Evolutionary conservation across 305 asterid species (phyloP), one percentile per base, ranked within the genome.

Genomic region (Ilex paraguariensis): DNA sequence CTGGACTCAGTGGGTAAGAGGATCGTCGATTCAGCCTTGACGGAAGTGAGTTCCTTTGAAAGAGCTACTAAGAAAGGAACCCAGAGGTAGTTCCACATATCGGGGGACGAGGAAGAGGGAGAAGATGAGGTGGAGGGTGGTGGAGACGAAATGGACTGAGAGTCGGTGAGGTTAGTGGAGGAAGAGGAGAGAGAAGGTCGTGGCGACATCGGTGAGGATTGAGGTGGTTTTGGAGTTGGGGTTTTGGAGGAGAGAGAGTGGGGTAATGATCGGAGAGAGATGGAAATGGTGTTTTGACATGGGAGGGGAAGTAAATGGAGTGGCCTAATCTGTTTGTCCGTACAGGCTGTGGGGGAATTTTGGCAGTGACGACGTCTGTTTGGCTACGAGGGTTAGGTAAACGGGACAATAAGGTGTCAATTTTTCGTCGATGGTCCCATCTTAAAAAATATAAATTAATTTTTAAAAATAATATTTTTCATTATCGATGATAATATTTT

Each of bases 51-150:
- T 64, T 76, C 84, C 49, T 69, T 72, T 59, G 91, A 67, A 51
- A 86, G 76, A 51, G 84, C 81, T 67, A 79, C 52, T 32, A 88
- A 69, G 51, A 86, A 56, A 36, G 84, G 74, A 40, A 89, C 73
- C 79, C 82, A 80, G 48, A 84, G 61, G 21, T 64, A 65, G 67
- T 60, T 73, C 42, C 76, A 66, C 92, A 82, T 82, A 77, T 60
- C 70, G 66, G 87, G 70, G 15, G 86, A 56, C n/a, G 84, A 54
- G 10, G 79, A 40, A 1, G 66, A 21, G 64, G 66, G 12, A 42
- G 48, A 1, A 42, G 48, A 45, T 7, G 50, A 45, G 50, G 50
- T 12, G 2, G 53, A 49, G 53, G 50, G 53, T 49, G 14, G 15
- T 49, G 14, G 16, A 49, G 16, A 49, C 0, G 16, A 49, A 7